Conservation (phyloP, 78 protist species). For the Protostelium mycophagum region DNA sequence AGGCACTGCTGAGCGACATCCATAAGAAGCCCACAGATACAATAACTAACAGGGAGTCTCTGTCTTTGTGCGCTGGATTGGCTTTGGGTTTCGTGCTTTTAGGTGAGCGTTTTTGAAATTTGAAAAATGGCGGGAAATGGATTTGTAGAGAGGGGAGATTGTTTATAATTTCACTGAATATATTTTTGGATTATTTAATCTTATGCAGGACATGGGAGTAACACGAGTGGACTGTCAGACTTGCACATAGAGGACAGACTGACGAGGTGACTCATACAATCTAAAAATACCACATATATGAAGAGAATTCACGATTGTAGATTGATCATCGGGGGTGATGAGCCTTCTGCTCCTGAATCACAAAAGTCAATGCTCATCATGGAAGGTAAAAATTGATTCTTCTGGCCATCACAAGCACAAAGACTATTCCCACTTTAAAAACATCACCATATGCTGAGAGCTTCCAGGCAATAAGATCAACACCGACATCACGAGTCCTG, state of each 20-base stretch:
- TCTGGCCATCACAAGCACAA: no score
- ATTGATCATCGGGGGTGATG: slow-evolving; percentile 10
- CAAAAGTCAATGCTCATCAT: no score
- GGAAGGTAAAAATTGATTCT: no score
- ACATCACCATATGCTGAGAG: no score
- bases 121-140: neutral
- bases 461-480: slow-evolving; percentile 22
- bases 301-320: neutral
- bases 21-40: slow-evolving; percentile 52
- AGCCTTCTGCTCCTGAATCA: no score
- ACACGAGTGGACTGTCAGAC: slow-evolving; percentile 60
- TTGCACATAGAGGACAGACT: slow-evolving; percentile 70
- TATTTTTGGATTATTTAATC: neutral
- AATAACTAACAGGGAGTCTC: slow-evolving; percentile 57
- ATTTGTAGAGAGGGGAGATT: no score
- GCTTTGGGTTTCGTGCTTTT: slow-evolving; percentile 78
- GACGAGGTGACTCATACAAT: neutral
- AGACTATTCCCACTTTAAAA: neutral
- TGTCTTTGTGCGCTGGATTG: slow-evolving; percentile 83
- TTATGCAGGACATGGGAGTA: neutral
- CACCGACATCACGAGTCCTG: slow-evolving; percentile 83
- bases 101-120: slow-evolving; percentile 45
- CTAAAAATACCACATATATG: neutral
- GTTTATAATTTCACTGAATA: no score
- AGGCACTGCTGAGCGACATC: slow-evolving; percentile 74